Percentiles rank a stretch among this genome's conserved stretches.
Evolutionary conservation across 352 stramenopile genomes (phyloP).

Genomic region (Phytopythium vexans): DNA sequence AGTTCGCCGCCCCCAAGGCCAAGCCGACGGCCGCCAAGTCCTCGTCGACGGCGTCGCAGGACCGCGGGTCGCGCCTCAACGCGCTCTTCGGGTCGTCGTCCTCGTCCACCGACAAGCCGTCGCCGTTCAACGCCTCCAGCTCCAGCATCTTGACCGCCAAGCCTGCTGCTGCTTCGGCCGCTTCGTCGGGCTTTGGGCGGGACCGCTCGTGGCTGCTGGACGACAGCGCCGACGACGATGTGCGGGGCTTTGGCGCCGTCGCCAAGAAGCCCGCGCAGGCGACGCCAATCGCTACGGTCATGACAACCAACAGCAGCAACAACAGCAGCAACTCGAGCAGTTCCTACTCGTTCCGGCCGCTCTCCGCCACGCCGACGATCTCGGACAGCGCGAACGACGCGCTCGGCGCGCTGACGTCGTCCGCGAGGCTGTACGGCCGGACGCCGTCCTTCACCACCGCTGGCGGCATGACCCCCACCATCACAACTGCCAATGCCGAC

Average conservation of each 20-base stretch:
- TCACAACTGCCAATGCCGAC: background rate
- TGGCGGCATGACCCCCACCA: background rate
- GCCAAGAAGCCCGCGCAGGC: constrained; percentile 1
- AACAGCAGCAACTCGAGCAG: background rate
- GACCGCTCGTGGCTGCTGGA: constrained; percentile 59
- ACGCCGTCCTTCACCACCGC: too few species aligned
- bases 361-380: too few species aligned
- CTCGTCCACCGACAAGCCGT: too few species aligned
- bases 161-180: background rate
- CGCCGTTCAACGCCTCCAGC: constrained; percentile 7
- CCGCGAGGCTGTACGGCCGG: too few species aligned
- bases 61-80: too few species aligned
- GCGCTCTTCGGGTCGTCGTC: too few species aligned
- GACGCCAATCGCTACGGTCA: constrained; percentile 4
- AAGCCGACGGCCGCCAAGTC: too few species aligned
- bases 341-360: constrained; percentile 7
- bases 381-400: too few species aligned
- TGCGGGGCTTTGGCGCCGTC: background rate
- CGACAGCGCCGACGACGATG: constrained; percentile 28
- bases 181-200: constrained; percentile 32
- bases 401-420: background rate
- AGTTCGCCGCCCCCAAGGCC: constrained; percentile 16
- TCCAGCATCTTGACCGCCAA: constrained; percentile 7
- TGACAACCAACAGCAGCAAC: too few species aligned
- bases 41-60: too few species aligned